A percentile compares a stretch with the other conserved stretches of the same genome.
phyloP scores from a whole-genome alignment of 148 eudicot genomes.

The Polygonum maritimum region DNA sequence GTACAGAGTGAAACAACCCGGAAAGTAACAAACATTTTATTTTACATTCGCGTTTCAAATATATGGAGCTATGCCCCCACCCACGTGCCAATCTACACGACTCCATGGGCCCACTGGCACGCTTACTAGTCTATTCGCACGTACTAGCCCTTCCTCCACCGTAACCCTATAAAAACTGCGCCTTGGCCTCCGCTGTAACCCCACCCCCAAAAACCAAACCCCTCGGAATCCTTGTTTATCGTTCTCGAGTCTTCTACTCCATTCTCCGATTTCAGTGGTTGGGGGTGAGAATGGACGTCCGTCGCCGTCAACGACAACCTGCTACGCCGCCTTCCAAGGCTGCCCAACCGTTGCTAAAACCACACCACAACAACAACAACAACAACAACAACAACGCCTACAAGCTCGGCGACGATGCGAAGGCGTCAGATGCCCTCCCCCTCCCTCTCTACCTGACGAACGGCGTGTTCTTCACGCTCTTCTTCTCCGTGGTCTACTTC shows the following conservation, averaged over 20 bases:
- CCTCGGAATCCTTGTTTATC: background rate
- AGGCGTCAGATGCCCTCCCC: slow-evolving; percentile 72
- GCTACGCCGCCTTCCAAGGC: background rate
- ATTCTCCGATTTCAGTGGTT: background rate
- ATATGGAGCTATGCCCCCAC: background rate
- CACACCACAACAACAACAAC: background rate
- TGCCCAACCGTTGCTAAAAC: background rate
- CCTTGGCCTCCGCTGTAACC: background rate
- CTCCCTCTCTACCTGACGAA: slow-evolving; percentile 66
- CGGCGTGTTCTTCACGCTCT: slow-evolving; percentile 67
- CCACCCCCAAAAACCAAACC: background rate
- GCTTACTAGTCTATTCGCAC: background rate
- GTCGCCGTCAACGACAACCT: slow-evolving; percentile 21
- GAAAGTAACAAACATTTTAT: background rate
- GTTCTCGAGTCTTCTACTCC: background rate
- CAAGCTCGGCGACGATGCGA: slow-evolving; percentile 16
- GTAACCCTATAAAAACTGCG: background rate
- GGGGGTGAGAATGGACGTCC: slow-evolving; percentile 23
- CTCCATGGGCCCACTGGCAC: background rate
- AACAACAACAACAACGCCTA: background rate
- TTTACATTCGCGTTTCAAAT: background rate
- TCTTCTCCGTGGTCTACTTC: slow-evolving; percentile 76
- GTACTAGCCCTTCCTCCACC: background rate
- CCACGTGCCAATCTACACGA: background rate
- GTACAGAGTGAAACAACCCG: background rate